Base-by-base conservation (phyloP, 176 grass and related monocot genomes). In the Pontederia paniculata region DNA sequence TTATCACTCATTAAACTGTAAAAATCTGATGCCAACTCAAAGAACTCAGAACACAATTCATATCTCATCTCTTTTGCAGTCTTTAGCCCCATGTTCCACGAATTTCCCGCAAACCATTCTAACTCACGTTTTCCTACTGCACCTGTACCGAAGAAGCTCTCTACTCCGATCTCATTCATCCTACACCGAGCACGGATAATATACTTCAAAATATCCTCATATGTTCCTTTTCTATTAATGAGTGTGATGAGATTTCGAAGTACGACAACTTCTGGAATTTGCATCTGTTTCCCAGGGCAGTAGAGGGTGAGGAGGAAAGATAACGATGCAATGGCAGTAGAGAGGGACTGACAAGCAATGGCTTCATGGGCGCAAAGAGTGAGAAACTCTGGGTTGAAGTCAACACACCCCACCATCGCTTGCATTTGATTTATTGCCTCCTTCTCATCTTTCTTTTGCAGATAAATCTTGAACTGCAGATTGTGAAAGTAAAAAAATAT, bases 121-220 rank as follows among this genome's bases (percentile, higher is more conserved):
- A 79, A 68, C 69, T 97, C 86, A 42, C 83, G 83, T 22, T 48
- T 37, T 21, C 86, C 85, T 51, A 76, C 79, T 44, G 70, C 60
- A 21, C 81, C 89, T 45, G 65, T 83, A 64, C 89, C 84, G 62
- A 77, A 89, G 76, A 90, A 81, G 9, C 19, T 54, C 71, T 90
- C 80, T 28, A 75, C 42, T 10, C 79, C 90, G 61, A 81, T 66
- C 10, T 90, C 93, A 42, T 44, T 22, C 83, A 90, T 88, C 17
- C 71, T 71, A 60, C 64, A 55, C 62, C 73, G 69, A 65, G 83
- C 86, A 80, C 54, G 66, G 70, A 75, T 84, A 14, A 58, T 76
- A 52, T 97, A 86, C 49, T 82, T 97, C 46, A 97, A 68, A 67
- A 97, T 88, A 76, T 90, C 93, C 63, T 57, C 37, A 62, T 97